A percentile compares a stretch with the other conserved stretches of the same genome.
Evolutionary conservation across 2,329 filamentous ascomycete genomes (phyloP).

Genomic region (Ilyonectria mors-panacis): DNA sequence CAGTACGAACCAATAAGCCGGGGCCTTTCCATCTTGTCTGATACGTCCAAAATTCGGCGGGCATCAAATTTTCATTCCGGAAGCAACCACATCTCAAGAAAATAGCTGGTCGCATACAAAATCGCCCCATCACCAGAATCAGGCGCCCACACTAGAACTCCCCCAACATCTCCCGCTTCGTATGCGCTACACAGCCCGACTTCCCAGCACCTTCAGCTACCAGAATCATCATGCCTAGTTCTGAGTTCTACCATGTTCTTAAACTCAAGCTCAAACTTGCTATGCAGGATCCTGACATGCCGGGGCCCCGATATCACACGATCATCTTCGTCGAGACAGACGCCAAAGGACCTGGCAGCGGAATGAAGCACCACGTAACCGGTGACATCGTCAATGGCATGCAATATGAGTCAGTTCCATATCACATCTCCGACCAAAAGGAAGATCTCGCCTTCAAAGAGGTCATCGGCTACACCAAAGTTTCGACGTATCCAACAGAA

Average conservation of each 20-base stretch:
- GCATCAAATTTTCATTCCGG: too few relatives aligned
- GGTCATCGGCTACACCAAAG: not conserved
- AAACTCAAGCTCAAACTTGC: conserved; percentile 13
- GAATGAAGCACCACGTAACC: conserved; percentile 20
- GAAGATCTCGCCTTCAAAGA: conserved; percentile 7
- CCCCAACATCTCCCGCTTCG: not conserved
- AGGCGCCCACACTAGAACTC: not conserved
- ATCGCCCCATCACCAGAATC: too few relatives aligned
- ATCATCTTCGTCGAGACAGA: conserved; percentile 26
- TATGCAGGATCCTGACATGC: conserved; percentile 26
- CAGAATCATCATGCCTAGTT: not conserved
- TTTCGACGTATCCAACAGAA: not conserved
- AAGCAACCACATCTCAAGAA: too few relatives aligned
- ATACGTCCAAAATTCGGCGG: too few relatives aligned
- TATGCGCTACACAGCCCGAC: not conserved
- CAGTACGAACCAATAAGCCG: too few relatives aligned
- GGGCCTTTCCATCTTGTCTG: too few relatives aligned
- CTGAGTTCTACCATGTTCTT: conserved; percentile 8
- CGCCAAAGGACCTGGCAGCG: conserved; percentile 5
- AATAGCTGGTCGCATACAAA: too few relatives aligned
- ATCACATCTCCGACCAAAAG: not conserved
- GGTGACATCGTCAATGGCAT: conserved; percentile 25
- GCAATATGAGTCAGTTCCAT: conserved; percentile 7
- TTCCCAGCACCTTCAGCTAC: too few relatives aligned
- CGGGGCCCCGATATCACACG: conserved; percentile 13